Evolutionary conservation across 2,329 filamentous ascomycete species (phyloP).

Genomic region (Aspergillus ustus): DNA sequence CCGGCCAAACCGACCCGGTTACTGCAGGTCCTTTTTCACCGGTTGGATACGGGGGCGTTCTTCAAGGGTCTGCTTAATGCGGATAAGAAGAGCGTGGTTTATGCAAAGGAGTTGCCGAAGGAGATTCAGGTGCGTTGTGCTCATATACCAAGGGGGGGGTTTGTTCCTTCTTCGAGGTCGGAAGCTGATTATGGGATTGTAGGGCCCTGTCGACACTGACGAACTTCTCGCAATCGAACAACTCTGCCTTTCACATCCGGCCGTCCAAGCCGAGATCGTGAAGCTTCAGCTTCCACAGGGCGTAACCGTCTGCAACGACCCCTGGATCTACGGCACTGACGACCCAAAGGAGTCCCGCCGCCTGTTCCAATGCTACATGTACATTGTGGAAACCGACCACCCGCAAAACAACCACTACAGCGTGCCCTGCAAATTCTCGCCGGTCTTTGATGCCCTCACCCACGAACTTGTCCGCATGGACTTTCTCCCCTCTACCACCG

Average conservation of each 20-base stretch:
- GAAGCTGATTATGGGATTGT: slow-evolving; percentile 30
- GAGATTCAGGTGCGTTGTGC: slow-evolving; percentile 46
- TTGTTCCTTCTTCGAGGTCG: neutral
- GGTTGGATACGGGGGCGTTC: slow-evolving; percentile 48
- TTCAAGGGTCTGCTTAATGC: slow-evolving; percentile 47
- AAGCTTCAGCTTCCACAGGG: slow-evolving; percentile 64
- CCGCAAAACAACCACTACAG: slow-evolving; percentile 45
- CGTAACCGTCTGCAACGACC: slow-evolving; percentile 61
- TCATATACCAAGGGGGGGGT: no score
- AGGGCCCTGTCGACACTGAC: slow-evolving; percentile 63
- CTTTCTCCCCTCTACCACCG: slow-evolving; percentile 67
- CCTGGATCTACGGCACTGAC: slow-evolving; percentile 70
- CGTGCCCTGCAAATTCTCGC: slow-evolving; percentile 42
- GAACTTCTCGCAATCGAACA: slow-evolving; percentile 65
- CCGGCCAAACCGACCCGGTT: slow-evolving; percentile 57
- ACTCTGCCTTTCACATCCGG: slow-evolving; percentile 59
- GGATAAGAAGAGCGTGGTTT: slow-evolving; percentile 41
- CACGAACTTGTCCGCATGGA: slow-evolving; percentile 72
- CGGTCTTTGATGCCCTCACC: slow-evolving; percentile 61
- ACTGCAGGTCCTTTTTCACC: slow-evolving; percentile 57
- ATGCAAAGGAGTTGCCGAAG: slow-evolving; percentile 51
- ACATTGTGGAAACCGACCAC: slow-evolving; percentile 40
- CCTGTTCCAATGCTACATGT: slow-evolving; percentile 49
- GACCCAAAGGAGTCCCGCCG: slow-evolving; percentile 44
- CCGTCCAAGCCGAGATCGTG: slow-evolving; percentile 62